Conservation (phyloP, 345 rosid species). For the Angophora floribunda region DNA sequence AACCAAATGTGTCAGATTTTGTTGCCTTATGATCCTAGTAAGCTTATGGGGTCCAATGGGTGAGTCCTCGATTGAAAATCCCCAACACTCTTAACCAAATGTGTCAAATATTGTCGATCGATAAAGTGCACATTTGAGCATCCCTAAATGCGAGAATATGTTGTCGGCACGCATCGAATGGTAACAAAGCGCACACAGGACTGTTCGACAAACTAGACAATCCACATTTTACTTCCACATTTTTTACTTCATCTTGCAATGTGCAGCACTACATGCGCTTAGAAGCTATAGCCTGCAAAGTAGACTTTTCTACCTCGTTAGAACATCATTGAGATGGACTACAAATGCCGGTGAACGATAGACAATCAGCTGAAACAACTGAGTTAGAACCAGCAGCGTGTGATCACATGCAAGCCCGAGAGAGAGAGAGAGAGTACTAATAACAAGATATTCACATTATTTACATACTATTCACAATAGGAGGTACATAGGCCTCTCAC, state of each 20-base stretch:
- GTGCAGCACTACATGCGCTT: not conserved
- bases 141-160: not conserved
- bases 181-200: not conserved
- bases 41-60: not conserved
- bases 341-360: too few relatives aligned
- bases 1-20: not conserved
- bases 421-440: not conserved
- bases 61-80: not conserved
- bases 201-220: not conserved
- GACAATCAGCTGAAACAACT: too few relatives aligned
- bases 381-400: not conserved
- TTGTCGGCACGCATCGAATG: not conserved
- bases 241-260: not conserved
- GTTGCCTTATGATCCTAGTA: too few relatives aligned
- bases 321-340: not conserved
- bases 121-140: not conserved
- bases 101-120: too few relatives aligned
- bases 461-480: slow-evolving; percentile 7
- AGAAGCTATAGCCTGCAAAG: not conserved
- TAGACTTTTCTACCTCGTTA: not conserved
- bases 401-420: not conserved
- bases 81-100: not conserved
- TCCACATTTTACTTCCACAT: not conserved
- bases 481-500: not conserved
- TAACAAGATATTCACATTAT: not conserved